Percentiles rank a stretch among this genome's conserved stretches.
Evolutionary conservation across 306 rosid genomes (phyloP).

Genomic region (Casuarina equisetifolia): DNA sequence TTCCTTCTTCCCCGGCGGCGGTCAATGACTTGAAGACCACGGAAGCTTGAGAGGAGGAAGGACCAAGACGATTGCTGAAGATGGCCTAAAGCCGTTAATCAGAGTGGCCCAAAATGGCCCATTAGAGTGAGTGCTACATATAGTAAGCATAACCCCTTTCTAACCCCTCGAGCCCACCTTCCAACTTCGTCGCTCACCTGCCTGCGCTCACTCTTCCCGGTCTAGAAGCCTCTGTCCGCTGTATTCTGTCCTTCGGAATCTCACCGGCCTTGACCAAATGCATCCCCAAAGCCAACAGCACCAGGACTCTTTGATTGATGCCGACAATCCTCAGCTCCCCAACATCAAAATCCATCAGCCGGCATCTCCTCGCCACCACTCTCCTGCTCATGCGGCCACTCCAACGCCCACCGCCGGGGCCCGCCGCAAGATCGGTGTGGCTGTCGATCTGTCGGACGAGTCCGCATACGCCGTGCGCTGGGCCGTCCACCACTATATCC

Average conservation of each 20-base stretch:
- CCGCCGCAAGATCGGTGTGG: conserved; percentile 93
- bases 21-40: too few relatives aligned
- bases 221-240: background rate
- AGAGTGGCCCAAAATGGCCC: too few relatives aligned
- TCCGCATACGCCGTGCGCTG: conserved; percentile 92
- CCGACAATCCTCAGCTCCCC: conserved; percentile 78
- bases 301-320: conserved; percentile 37
- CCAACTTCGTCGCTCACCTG: too few relatives aligned
- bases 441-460: conserved; percentile 96
- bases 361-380: conserved; percentile 66
- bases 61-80: too few relatives aligned
- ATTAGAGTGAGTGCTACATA: too few relatives aligned
- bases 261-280: conserved; percentile 22
- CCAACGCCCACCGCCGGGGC: conserved; percentile 97
- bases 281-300: conserved; percentile 43
- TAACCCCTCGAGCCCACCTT: background rate
- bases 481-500: conserved; percentile 93
- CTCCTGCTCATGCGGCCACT: conserved; percentile 43
- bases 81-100: too few relatives aligned
- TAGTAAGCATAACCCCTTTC: too few relatives aligned
- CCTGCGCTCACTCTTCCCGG: conserved; percentile 12
- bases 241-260: background rate
- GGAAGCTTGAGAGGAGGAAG: too few relatives aligned
- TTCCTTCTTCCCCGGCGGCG: too few relatives aligned
- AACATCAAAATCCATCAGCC: conserved; percentile 90